Evolutionary conservation across 2,329 filamentous ascomycete species (phyloP).

Genomic region (Penicillium rolfsii): DNA sequence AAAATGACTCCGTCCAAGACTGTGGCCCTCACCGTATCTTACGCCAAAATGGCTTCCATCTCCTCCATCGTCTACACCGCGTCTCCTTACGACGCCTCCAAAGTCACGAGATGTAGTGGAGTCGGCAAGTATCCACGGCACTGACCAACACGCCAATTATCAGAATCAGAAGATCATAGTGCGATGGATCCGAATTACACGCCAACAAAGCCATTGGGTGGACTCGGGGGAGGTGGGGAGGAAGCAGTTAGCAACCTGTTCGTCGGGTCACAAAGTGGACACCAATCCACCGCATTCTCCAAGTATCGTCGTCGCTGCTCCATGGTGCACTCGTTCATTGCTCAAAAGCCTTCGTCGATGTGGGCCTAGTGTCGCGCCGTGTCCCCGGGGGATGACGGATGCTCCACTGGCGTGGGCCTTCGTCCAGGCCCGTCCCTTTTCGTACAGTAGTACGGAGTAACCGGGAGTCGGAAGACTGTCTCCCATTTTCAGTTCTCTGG

Average conservation of each 20-base stretch:
- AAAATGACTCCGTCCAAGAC: not conserved
- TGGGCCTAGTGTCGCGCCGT: slow-evolving; percentile 16
- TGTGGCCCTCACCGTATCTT: not conserved
- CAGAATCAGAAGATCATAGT: slow-evolving; percentile 20
- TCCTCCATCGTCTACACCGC: not conserved
- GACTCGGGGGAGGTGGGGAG: not conserved
- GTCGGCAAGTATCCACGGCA: not conserved
- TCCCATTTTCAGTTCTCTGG: not conserved
- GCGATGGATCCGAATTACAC: slow-evolving; percentile 19
- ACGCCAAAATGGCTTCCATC: slow-evolving; percentile 1
- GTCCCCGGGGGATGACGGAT: slow-evolving; percentile 29
- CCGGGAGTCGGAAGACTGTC: slow-evolving; percentile 11
- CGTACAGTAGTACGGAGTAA: slow-evolving; percentile 2
- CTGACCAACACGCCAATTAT: slow-evolving; percentile 6
- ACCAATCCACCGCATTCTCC: slow-evolving; percentile 4
- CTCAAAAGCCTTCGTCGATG: not conserved
- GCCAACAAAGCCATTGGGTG: slow-evolving; percentile 24
- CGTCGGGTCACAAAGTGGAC: slow-evolving; percentile 7
- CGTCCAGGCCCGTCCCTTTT: slow-evolving; percentile 26
- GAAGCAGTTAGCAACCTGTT: not conserved
- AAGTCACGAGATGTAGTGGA: not conserved
- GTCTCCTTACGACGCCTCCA: not conserved
- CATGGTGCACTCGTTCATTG: slow-evolving; percentile 14
- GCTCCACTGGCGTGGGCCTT: slow-evolving; percentile 28
- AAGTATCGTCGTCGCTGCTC: not conserved